Evolutionary conservation across 208 protist genomes (phyloP).

Genomic region (Vickermania spadyakhi): DNA sequence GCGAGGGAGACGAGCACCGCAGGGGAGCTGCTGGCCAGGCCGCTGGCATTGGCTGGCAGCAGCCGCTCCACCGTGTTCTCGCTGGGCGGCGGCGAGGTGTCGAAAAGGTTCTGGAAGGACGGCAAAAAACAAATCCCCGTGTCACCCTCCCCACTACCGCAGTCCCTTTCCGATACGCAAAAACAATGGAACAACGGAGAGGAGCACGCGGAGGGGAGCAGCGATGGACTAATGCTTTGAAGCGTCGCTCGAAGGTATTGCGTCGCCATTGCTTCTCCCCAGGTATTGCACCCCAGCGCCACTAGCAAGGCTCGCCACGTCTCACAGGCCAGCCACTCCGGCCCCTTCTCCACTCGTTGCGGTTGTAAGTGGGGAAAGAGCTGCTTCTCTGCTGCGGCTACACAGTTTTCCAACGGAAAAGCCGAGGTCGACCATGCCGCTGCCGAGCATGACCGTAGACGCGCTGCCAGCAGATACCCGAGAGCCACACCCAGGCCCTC

Average conservation of each 20-base stretch:
- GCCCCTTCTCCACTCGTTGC: too few species aligned
- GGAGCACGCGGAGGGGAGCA: background rate
- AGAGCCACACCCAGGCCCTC: background rate
- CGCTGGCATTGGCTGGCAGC: background rate
- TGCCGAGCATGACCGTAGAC: background rate
- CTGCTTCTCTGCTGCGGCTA: background rate
- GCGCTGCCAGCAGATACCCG: background rate
- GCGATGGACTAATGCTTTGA: background rate
- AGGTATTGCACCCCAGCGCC: background rate
- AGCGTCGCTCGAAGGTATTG: background rate
- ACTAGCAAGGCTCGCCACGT: background rate
- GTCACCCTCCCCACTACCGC: too few species aligned
- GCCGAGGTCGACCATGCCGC: background rate
- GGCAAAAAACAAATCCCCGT: background rate
- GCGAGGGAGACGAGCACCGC: conserved; percentile 24
- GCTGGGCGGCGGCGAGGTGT: background rate
- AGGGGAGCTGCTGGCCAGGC: conserved; percentile 2
- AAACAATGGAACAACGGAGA: background rate
- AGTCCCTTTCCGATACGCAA: background rate
- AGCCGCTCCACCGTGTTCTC: background rate
- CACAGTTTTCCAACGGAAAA: background rate
- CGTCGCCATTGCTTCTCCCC: background rate
- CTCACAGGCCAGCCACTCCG: background rate
- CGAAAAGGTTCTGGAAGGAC: background rate
- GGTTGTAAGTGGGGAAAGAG: background rate